A percentile compares a stretch with the other conserved stretches of the same genome.
These are phyloP conservation scores for Trichothecium roseum DNA, from an alignment of 2,329 filamentous ascomycete species.

Conservation along the genomic window DNA sequence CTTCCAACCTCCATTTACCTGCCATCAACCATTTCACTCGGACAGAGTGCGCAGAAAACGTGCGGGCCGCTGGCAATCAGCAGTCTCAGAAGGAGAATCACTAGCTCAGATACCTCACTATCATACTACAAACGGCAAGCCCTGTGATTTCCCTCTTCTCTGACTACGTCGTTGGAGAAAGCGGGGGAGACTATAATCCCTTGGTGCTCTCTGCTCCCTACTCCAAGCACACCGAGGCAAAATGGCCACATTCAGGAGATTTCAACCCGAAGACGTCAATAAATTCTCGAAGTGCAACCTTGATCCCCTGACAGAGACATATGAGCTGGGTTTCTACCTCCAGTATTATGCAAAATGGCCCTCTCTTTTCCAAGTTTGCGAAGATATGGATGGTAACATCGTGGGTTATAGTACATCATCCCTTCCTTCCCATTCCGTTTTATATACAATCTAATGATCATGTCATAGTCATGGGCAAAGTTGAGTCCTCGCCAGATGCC, in stretches of 20 bases:
- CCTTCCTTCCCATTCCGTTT: neutral
- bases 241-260: constrained; percentile 81
- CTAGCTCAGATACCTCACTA: no score
- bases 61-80: no score
- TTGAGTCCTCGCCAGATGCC: constrained; percentile 74
- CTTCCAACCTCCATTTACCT: no score
- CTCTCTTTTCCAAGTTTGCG: constrained; percentile 83
- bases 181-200: no score
- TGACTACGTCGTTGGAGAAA: no score
- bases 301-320: constrained; percentile 95
- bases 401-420: constrained; percentile 71
- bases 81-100: no score
- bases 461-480: constrained; percentile 85
- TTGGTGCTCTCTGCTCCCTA: no score
- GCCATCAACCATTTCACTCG: no score
- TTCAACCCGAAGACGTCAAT: constrained; percentile 75
- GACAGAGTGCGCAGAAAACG: no score
- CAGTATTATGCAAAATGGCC: constrained; percentile 96
- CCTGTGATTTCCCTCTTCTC: no score
- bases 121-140: no score
- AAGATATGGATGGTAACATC: constrained; percentile 77
- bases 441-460: constrained; percentile 11
- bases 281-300: constrained; percentile 91
- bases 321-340: constrained; percentile 89
- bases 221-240: no score